Evolutionary conservation across 2,329 filamentous ascomycete genomes (phyloP), one percentile per base, ranked within the genome.

Genomic region (Alternaria novae-zelandiae): DNA sequence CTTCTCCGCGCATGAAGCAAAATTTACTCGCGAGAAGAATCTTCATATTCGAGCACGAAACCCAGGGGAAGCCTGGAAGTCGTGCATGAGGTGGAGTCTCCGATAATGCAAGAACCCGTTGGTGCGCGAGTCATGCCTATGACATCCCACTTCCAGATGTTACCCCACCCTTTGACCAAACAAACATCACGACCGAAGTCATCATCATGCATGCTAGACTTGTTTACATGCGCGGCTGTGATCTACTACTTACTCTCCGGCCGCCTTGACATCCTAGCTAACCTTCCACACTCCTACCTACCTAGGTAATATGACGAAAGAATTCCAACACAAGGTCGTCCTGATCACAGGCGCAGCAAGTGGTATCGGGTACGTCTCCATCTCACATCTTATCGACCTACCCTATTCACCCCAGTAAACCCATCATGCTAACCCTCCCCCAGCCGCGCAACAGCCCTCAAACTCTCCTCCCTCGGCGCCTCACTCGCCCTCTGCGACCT

Each of bases 391-490:
- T 23, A 2, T 3, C 20, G 5, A 2, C 30, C n/a, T n/a, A 4
- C 17, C 30, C 7, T 15, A 28, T n/a, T 2, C 2, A n/a, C 8
- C 20, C 12, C 5, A 53, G 7, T 28, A 28, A 32, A 4, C 10
- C 5, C 4, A n/a, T 13, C 12, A 13, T 44, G n/a, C 66, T 64
- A 49, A 66, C 26, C 56, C 11, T 2, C 43, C 10, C 4, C 17
- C 53, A 79, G 85, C 17, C 80, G 82, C 61, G 74, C 80, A 60
- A 83, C 83, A 6, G 83, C 85, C 11, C 73, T 83, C 46, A 80
- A 83, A 43, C 82, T 87, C 61, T 81, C 84, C 23, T 76, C 76
- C 6, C 74, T 86, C 54, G 84, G 84, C 67, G 81, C 74, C 50
- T 71, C 73, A 30, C 64, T 79, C 44, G 65, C 76, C 47, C 69